A percentile compares a stretch with the other conserved stretches of the same genome.
phyloP scores from a whole-genome alignment of 768 basidiomycete species.

The Rhizopogon roseolus region DNA sequence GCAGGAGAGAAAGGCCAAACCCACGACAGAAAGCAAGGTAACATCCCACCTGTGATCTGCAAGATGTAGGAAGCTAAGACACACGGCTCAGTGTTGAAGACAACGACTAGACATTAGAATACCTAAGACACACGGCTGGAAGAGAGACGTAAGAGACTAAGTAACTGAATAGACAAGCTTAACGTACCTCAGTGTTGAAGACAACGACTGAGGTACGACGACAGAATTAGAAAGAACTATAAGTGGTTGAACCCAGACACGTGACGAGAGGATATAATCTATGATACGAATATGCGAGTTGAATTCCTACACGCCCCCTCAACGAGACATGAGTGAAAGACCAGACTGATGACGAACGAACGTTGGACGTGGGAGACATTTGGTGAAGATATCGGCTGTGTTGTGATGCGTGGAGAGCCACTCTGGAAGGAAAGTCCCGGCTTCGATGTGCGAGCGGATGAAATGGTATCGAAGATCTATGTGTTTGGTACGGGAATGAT shows the following conservation, averaged over 20 bases:
- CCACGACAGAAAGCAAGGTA: no score
- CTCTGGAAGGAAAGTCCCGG: accelerated
- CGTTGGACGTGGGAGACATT: background rate
- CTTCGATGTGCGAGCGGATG: background rate
- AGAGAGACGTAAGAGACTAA: no score
- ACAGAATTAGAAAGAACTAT: no score
- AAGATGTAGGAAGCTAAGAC: background rate
- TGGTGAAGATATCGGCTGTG: background rate
- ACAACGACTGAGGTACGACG: no score
- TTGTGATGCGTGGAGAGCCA: background rate
- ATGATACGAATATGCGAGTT: no score
- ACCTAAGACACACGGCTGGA: no score
- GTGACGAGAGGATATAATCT: no score
- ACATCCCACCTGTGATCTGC: no score
- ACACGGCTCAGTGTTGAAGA: background rate
- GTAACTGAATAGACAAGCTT: no score
- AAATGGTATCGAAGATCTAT: background rate
- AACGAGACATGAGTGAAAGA: background rate
- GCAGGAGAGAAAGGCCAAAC: no score
- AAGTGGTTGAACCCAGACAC: no score
- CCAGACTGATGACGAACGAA: background rate
- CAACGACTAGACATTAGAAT: background rate
- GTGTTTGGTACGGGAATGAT: background rate
- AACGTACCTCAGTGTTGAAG: no score
- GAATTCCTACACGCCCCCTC: background rate